Conservation (phyloP, 805 yeast genomes). For the Candida gorgasii region DNA sequence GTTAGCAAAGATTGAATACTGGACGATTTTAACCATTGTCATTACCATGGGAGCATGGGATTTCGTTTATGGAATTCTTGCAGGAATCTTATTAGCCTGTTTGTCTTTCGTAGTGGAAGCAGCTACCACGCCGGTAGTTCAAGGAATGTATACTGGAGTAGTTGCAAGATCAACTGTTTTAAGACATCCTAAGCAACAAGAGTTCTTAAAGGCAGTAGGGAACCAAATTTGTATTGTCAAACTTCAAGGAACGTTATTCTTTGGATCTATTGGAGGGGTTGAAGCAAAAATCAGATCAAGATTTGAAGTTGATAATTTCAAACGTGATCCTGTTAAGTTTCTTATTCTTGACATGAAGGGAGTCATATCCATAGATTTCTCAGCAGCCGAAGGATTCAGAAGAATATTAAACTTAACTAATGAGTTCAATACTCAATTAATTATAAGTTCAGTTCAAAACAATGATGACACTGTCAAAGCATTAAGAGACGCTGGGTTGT, state of each 20-base stretch:
- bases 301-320: slow-evolving; percentile 56
- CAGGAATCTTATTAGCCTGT: slow-evolving; percentile 89
- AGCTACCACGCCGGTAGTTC: slow-evolving; percentile 77
- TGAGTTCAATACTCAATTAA: slow-evolving; percentile 66
- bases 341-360: slow-evolving; percentile 82
- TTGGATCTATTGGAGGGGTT: slow-evolving; percentile 93
- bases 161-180: slow-evolving; percentile 90
- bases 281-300: slow-evolving; percentile 70
- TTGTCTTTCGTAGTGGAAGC: slow-evolving; percentile 94
- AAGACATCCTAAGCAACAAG: slow-evolving; percentile 86
- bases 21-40: slow-evolving; percentile 84
- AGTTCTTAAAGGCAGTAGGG: slow-evolving; percentile 81
- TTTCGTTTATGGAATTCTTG: slow-evolving; percentile 88
- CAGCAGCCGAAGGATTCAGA: slow-evolving; percentile 95
- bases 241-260: slow-evolving; percentile 84
- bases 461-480: slow-evolving; percentile 68
- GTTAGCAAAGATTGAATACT: slow-evolving; percentile 73
- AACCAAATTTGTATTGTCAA: slow-evolving; percentile 87
- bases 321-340: slow-evolving; percentile 67
- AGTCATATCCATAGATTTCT: slow-evolving; percentile 81
- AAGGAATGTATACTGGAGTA: slow-evolving; percentile 80
- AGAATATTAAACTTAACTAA: slow-evolving; percentile 77
- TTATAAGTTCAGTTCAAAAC: slow-evolving; percentile 75
- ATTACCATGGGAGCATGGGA: slow-evolving; percentile 94
- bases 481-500: slow-evolving; percentile 79